Base-by-base conservation (phyloP, 2,329 filamentous ascomycete species). In the Botrytis fragariae region DNA sequence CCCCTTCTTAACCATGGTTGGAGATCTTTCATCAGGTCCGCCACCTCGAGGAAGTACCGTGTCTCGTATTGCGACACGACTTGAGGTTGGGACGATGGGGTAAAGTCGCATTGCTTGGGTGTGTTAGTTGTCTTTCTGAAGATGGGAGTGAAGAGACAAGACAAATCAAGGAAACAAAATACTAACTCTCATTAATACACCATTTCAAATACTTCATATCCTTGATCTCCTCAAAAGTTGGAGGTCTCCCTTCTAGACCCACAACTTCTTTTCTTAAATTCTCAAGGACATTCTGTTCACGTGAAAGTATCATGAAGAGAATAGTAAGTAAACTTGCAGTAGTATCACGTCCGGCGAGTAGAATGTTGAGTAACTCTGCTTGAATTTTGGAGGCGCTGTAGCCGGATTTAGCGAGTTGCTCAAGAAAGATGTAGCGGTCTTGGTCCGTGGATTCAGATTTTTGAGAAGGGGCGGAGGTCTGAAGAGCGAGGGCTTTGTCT, bases 71-170 rank as follows among this genome's bases (percentile, higher is more conserved):
- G 87, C 86, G n/a, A 81, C 77, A 51, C 88, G 85, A 18, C 80
- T 80, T 78, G 89, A 89, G 82, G 78, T 22, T 84, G 87, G 51
- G 86, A 86, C 32, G 84, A 86, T 75, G 84, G 84, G 22, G 85
- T 78, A 48, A 2, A 83, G 74, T 10, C 87, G 86, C 6, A 89
- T 83, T 72, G 81, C 80, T 71, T 75, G 75, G 84, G 84, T 42
- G 25, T 20, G 74, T 72, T n/a, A 75, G 37, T 37, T 64, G 8
- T 73, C 48, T 32, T 68, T 72, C 59, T 32, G 68, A 39, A 39
- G 70, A 72, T 7, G 81, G 82, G n/a, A 84, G 72, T 74, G 32
- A 76, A 80, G 69, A 32, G 18, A 29, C 12, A 42, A 71, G 9
- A 20, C 18, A n/a, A 25, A 18, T 14, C 1, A 22, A 37, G 22